A percentile compares a stretch with the other conserved stretches of the same genome.
These are phyloP conservation scores for Hypoxylon subgilvum DNA, from an alignment of 495 filamentous ascomycete species.

Conservation along the genomic window DNA sequence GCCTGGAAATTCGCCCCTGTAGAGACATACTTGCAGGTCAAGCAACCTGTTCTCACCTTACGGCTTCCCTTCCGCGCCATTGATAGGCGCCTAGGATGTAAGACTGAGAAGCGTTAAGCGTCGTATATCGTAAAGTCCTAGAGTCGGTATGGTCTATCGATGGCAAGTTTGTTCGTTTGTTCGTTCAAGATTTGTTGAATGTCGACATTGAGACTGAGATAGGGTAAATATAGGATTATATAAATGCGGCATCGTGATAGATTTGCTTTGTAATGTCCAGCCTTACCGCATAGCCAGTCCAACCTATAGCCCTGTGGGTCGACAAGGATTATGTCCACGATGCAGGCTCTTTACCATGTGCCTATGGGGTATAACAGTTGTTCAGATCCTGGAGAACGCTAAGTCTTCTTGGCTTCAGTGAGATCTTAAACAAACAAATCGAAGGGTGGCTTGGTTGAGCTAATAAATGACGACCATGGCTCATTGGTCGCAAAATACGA, in stretches of 20 bases:
- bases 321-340: constrained; percentile 17
- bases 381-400: constrained; percentile 5
- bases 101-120: not conserved
- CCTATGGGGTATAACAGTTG: not conserved
- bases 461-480: no score
- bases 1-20: not conserved
- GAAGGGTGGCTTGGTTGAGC: no score
- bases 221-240: not conserved
- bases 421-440: not conserved
- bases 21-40: constrained; percentile 48
- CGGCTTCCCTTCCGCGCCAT: constrained; percentile 48
- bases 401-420: not conserved
- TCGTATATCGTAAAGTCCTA: not conserved
- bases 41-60: constrained; percentile 47
- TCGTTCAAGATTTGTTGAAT: constrained; percentile 1
- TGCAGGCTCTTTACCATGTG: not conserved
- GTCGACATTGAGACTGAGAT: not conserved
- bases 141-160: constrained; percentile 6
- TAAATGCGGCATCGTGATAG: constrained; percentile 13
- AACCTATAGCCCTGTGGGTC: constrained; percentile 9
- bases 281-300: constrained; percentile 6
- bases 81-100: not conserved
- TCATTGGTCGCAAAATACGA: no score
- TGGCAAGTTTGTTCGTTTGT: not conserved
- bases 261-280: constrained; percentile 6